Conservation (phyloP, 768 basidiomycete species). For the Pisolithus tinctorius region DNA sequence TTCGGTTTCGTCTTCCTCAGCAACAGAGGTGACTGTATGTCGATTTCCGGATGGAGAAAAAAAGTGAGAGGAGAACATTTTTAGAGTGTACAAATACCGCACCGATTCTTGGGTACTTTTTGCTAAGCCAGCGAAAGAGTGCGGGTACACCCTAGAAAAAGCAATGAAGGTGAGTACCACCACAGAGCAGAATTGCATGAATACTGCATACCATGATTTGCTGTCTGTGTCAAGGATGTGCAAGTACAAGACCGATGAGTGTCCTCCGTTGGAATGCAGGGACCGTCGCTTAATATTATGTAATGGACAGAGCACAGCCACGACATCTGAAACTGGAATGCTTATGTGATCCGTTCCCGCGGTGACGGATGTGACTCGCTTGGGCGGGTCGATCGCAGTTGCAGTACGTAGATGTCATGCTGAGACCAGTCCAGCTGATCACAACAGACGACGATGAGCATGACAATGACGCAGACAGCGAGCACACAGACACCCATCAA, state of each 20-base stretch:
- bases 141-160: constrained; percentile 85
- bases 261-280: neutral
- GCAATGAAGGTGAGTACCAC: constrained; percentile 2
- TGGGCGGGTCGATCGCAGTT: no score
- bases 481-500: constrained; percentile 2
- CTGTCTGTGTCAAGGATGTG: no score
- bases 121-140: constrained; percentile 96
- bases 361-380: constrained; percentile 16
- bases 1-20: constrained; percentile 77
- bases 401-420: no score
- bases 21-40: constrained; percentile 60
- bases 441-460: constrained; percentile 15
- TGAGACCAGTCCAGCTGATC: neutral
- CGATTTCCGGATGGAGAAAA: neutral
- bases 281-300: no score
- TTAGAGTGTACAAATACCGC: constrained; percentile 26
- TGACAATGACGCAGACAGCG: constrained; percentile 9
- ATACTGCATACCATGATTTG: constrained; percentile 16
- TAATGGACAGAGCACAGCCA: neutral
- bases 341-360: constrained; percentile 19
- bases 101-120: constrained; percentile 98
- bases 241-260: neutral
- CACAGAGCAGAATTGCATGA: neutral
- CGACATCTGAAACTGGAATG: neutral
- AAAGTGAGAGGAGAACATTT: neutral